Evolutionary conservation across 1,139 yeast species (phyloP).

Genomic region (Blastobotrys elegans): DNA sequence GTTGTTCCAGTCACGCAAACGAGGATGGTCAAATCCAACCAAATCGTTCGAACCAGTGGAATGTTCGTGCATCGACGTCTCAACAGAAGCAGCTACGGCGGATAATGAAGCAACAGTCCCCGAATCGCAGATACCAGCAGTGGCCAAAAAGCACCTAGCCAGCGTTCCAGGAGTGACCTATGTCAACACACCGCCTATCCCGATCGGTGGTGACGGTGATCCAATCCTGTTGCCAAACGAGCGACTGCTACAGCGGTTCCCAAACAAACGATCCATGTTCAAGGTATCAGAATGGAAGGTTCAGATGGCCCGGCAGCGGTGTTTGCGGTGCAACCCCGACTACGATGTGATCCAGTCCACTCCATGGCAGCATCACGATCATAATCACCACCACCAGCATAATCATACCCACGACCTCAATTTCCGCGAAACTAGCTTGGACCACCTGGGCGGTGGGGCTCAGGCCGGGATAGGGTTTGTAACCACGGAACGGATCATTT

Average conservation of each 20-base stretch:
- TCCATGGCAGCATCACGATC: slow-evolving; percentile 9
- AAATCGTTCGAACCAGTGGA: neutral
- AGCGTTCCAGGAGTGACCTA: slow-evolving; percentile 8
- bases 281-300: slow-evolving; percentile 18
- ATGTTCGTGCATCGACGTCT: slow-evolving; percentile 8
- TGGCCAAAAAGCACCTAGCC: slow-evolving; percentile 11
- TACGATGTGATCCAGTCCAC: slow-evolving; percentile 1
- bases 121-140: slow-evolving; percentile 7
- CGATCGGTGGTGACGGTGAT: slow-evolving; percentile 14
- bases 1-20: neutral
- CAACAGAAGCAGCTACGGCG: slow-evolving; percentile 6
- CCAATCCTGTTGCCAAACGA: slow-evolving; percentile 34
- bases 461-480: slow-evolving; percentile 27
- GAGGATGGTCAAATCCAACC: slow-evolving; percentile 1
- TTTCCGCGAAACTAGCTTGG: slow-evolving; percentile 16
- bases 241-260: slow-evolving; percentile 29
- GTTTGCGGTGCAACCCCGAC: slow-evolving; percentile 16
- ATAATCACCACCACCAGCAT: neutral
- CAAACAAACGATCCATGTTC: slow-evolving; percentile 21
- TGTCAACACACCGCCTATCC: slow-evolving; percentile 14
- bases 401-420: neutral
- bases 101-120: neutral
- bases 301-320: slow-evolving; percentile 18
- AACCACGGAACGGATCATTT: slow-evolving; percentile 30
- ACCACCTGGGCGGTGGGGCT: slow-evolving; percentile 25